Base-by-base conservation (phyloP, 2,329 filamentous ascomycete species). In the Nigrospora osmanthi region DNA sequence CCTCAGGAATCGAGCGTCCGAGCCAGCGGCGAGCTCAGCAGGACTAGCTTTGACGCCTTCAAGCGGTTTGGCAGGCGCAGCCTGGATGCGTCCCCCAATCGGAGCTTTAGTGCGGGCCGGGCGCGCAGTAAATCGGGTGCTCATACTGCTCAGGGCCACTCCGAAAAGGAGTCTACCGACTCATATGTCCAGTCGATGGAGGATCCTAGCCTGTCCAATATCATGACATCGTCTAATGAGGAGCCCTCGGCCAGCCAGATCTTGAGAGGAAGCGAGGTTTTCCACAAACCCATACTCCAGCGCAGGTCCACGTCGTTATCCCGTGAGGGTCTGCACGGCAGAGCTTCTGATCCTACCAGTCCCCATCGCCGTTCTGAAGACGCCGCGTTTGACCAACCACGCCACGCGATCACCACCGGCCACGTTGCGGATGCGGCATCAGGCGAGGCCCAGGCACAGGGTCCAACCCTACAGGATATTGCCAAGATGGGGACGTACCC, bases 171-270 rank as follows among this genome's bases (percentile, higher is more conserved):
- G 45, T 85, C 83, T 0, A 81, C 80, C 1, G 87, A 89, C 49
- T 95, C 89, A 3, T 87, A 83, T 49, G 76, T 83, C 6, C 83
- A 85, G 54, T 89, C 84, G 35, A 55, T 83, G 49, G 87, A 87
- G 43, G 86, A 85, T 38, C 84, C 81, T 0, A 88, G 83, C 57
- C 64, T 85, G 45, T 90, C 86, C 1, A 87, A 81, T 3, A 69
- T 83, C 31, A 73, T 84, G 2, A 73, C 81, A 4, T 87, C 85
- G 4, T 82, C 80, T 1, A 79, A 77, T 44, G 85, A 90, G 36
- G 87, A 90, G 47, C 83, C 85, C 40, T 94, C 90, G 4, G 91
- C 87, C 3, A 97, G 91, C 60, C 89, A 95, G 63, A 96, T 97
- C 34, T 69, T 98, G 10, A 78, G 80, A 43, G 81, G 87, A 32